Percentiles rank a stretch among this genome's conserved stretches.
These are phyloP conservation scores for Yamadazyma tumulicola DNA, from an alignment of 805 yeast species.

Conservation along the genomic window DNA sequence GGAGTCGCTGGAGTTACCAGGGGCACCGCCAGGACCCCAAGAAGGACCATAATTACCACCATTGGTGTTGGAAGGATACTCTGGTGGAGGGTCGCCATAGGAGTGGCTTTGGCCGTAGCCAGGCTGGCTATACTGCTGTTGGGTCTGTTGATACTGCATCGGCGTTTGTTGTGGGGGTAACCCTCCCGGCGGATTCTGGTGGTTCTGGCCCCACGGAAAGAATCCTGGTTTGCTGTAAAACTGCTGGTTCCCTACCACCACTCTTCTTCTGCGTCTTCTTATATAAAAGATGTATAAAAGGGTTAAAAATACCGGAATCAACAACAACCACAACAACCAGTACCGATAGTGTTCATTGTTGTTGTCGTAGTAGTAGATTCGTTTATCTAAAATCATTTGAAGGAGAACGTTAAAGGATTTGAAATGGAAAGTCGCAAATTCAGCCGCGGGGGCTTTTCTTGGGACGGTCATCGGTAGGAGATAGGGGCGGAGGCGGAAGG, in stretches of 20 bases:
- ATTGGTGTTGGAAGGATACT: slow-evolving; percentile 7
- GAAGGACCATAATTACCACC: neutral
- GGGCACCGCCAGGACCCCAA: slow-evolving; percentile 1
- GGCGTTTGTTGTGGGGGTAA: slow-evolving; percentile 5
- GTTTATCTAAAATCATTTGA: slow-evolving; percentile 2
- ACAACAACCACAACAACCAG: slow-evolving; percentile 11
- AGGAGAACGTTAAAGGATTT: too few relatives aligned
- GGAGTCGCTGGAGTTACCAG: slow-evolving; percentile 5
- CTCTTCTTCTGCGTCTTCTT: slow-evolving; percentile 6
- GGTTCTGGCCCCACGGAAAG: slow-evolving; percentile 1
- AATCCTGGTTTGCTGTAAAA: slow-evolving; percentile 6
- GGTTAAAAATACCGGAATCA: slow-evolving; percentile 9
- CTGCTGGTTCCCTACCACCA: slow-evolving; percentile 5
- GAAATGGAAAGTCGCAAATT: too few relatives aligned
- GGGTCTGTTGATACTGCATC: slow-evolving; percentile 3
- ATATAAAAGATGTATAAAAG: slow-evolving; percentile 2
- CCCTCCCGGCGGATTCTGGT: neutral
- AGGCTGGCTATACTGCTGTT: neutral
- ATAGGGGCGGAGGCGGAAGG: too few relatives aligned
- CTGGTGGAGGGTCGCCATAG: slow-evolving; percentile 14
- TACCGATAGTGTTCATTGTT: slow-evolving; percentile 3
- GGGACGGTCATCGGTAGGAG: too few relatives aligned
- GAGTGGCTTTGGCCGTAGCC: neutral
- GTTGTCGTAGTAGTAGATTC: slow-evolving; percentile 7
- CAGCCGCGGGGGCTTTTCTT: too few relatives aligned